phyloP scores from a whole-genome alignment of 148 eudicot species.

The Dysphania ambrosioides region DNA sequence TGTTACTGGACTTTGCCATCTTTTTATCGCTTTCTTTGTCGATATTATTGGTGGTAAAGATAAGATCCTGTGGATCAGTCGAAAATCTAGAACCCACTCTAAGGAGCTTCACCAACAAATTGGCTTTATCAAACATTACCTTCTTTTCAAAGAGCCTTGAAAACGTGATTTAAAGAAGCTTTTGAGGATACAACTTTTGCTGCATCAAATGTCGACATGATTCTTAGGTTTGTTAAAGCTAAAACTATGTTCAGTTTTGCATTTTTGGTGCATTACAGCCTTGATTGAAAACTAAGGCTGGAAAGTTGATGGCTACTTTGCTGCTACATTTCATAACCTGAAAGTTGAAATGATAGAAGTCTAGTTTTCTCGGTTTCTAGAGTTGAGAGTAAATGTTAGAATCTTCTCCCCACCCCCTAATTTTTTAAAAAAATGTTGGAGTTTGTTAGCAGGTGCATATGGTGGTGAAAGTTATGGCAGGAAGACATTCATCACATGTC shows the following conservation, averaged over 20 bases:
- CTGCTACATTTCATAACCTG: background rate
- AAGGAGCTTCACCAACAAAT: background rate
- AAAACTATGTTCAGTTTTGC: constrained; percentile 14
- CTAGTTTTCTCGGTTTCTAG: constrained; percentile 2
- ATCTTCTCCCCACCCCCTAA: background rate
- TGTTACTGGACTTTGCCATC: background rate
- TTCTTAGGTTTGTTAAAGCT: constrained; percentile 19
- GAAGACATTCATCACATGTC: too few species aligned
- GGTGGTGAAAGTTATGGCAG: too few species aligned
- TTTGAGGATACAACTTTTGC: constrained; percentile 21
- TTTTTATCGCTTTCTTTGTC: constrained; percentile 18
- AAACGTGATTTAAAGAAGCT: constrained; percentile 1
- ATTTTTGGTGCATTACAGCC: constrained; percentile 23
- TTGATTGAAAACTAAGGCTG: constrained; percentile 24
- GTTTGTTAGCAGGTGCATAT: too few species aligned
- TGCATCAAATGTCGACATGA: constrained; percentile 16
- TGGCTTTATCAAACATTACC: constrained; percentile 12
- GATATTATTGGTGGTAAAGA: constrained; percentile 12
- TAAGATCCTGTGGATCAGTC: constrained; percentile 24
- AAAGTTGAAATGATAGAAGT: background rate
- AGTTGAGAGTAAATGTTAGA: constrained; percentile 10
- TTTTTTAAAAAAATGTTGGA: too few species aligned
- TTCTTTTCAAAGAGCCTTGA: constrained; percentile 12
- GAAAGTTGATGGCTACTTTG: constrained; percentile 15
- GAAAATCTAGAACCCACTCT: constrained; percentile 12